Base-by-base conservation (phyloP, 2,329 filamentous ascomycete species). In the Chrysoporthe cubensis region DNA sequence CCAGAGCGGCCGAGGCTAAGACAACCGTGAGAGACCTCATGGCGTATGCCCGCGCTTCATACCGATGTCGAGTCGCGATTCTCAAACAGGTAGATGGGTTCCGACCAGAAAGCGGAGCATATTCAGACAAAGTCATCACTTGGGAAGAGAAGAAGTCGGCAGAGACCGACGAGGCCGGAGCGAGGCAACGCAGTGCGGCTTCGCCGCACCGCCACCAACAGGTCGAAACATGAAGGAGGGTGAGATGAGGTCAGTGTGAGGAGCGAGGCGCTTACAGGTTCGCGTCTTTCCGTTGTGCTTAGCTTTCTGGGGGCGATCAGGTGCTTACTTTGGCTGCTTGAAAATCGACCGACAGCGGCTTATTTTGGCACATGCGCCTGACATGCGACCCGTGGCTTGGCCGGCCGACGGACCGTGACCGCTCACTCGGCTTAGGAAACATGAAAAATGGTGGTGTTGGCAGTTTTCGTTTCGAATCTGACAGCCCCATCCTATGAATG, bases 21-120 rank as follows among this genome's bases (percentile, higher is more conserved):
- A 63, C 14, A 34, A 69, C n/a, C 32, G 64, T 14, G 50, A n/a
- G 18, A 32, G 50, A 42, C 26, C 48, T 61, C 62, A 65, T 69
- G 48, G 62, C 43, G 34, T 42, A 18, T 32, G 50, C 9, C 8
- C 7, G 43, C 6, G 37, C 44, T 32, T 67, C 62, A 65, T 67
- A 54, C 37, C 60, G 62, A 34, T 11, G 13, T 6, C 7, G 16
- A 48, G 8, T 26, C 34, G 6, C 7, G n/a, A 26, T 46, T 3
- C 1, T 4, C 13, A 34, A 9, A 14, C 57, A 44, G 48, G 21
- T 43, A 61, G 42, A 26, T n/a, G 44, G 21, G 14, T 21, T 34
- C 5, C 13, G 21, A 26, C 5, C 4, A 3, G 1, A 16, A 2
- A 32, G 4, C 11, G 14, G 11, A 4, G 18, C 11, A 9, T n/a